Evolutionary conservation across 225 moss, liverwort and hornwort genomes (phyloP), one percentile per base, ranked within the genome.

Genomic region (Marchantia paleacea): DNA sequence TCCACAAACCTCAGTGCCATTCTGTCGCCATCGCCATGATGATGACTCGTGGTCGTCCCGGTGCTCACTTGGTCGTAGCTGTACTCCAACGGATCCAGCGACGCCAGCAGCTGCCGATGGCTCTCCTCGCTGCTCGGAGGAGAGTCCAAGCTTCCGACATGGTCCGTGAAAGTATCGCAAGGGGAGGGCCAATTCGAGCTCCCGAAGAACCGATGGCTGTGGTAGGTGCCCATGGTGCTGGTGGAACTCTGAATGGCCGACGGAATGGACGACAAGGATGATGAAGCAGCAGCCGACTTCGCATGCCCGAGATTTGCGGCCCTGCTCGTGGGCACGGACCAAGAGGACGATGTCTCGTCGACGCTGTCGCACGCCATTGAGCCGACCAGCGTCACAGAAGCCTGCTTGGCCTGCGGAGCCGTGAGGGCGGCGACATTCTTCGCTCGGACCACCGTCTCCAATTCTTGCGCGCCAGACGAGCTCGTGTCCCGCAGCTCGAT

Each of bases 81-180:
- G 67, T 66, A 52, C 8, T 52, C 64, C 51, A 53, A 52, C 24
- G 8, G 69, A 53, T 79, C 69, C 52, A 70, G 4, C 29, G 79
- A 52, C 54, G 54, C 65, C 29, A 79, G 79, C 8, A 79, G 68
- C 28, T 69, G 69, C n/a, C 30, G 52, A 70, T 79, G 79, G 53
- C 16, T 55, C 28, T 55, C 69, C 20, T 79, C 69, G 67, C 26
- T 50, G n/a, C 60, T 60, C 22, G 20, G 25, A 47, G 55, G 77
- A 65, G 77, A 51, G 50, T 65, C 66, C 31, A 78, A 8, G 52
- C 31, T 52, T n/a, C 78, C 52, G 1, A 49, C 58, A 76, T 29
- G 61, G 39, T 60, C 58, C 19, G 57, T 5, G 18, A 61, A 78
- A 29, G 15, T 52, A 11, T 66, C 51, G 26, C 78, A 53, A 0